Percentiles rank a stretch among this genome's conserved stretches.
Conservation (phyloP, 805 yeast species). For the Candida methanosorbosa region DNA sequence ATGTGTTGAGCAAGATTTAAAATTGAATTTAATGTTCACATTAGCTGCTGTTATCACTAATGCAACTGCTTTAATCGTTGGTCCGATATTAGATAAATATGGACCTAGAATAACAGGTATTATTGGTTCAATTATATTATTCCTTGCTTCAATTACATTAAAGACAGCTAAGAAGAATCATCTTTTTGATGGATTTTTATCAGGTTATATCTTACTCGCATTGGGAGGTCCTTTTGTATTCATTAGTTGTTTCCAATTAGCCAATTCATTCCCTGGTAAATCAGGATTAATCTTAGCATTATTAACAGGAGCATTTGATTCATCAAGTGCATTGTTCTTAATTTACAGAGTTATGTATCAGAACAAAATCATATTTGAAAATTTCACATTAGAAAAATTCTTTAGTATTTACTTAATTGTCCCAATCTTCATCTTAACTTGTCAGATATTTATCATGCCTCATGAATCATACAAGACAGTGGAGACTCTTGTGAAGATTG, state of each 20-base stretch:
- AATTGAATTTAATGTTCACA: slow-evolving; percentile 76
- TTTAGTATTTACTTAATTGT: slow-evolving; percentile 63
- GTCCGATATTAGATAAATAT: slow-evolving; percentile 62
- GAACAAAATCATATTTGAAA: slow-evolving; percentile 20
- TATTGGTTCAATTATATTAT: slow-evolving; percentile 56
- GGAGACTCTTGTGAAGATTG: slow-evolving; percentile 57
- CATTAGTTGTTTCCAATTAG: slow-evolving; percentile 82
- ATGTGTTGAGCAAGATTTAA: slow-evolving; percentile 75
- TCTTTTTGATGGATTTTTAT: slow-evolving; percentile 53
- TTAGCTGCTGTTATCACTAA: slow-evolving; percentile 83
- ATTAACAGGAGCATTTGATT: slow-evolving; percentile 89
- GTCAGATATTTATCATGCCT: slow-evolving; percentile 81
- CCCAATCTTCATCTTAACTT: slow-evolving; percentile 66
- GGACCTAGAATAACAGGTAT: slow-evolving; percentile 81
- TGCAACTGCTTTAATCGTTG: slow-evolving; percentile 74
- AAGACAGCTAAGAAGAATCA: slow-evolving; percentile 14
- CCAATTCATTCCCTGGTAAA: slow-evolving; percentile 75
- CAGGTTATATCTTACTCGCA: slow-evolving; percentile 72
- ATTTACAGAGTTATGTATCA: slow-evolving; percentile 62
- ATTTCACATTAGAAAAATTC: slow-evolving; percentile 39
- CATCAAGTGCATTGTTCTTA: slow-evolving; percentile 83
- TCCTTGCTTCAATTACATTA: slow-evolving; percentile 39
- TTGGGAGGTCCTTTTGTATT: slow-evolving; percentile 93
- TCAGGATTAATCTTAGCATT: slow-evolving; percentile 78
- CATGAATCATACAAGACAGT: slow-evolving; percentile 62